Percentiles rank a stretch among this genome's conserved stretches.
phyloP scores from a whole-genome alignment of 1,139 yeast genomes.

The Schwanniomyces etchellsii region DNA sequence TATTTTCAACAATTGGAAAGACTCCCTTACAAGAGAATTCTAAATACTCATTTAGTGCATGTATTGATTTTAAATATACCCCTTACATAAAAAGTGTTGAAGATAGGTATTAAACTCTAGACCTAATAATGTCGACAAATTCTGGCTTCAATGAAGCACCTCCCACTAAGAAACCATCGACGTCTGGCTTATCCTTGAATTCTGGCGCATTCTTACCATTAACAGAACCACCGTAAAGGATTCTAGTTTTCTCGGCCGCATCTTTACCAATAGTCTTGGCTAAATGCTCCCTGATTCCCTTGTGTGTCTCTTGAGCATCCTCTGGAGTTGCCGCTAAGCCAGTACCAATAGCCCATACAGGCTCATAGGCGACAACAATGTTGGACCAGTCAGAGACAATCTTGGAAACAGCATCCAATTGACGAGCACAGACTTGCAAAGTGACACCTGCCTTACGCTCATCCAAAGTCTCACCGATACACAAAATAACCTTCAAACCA shows the following conservation, averaged over 20 bases:
- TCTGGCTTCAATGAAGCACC: conserved; percentile 99
- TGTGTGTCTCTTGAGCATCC: conserved; percentile 95
- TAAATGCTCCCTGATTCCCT: conserved; percentile 79
- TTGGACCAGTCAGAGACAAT: conserved; percentile 86
- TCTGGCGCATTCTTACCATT: conserved; percentile 90
- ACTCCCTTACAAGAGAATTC: conserved; percentile 1
- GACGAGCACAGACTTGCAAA: conserved; percentile 81
- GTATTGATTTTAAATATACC: no score
- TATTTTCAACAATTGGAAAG: conserved; percentile 2
- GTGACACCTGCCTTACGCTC: conserved; percentile 90
- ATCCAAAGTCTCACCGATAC: conserved; percentile 96
- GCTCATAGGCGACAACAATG: conserved; percentile 96
- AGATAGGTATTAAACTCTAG: conserved; percentile 55
- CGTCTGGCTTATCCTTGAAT: conserved; percentile 88
- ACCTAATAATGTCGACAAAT: conserved; percentile 90
- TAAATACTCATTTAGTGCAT: no score
- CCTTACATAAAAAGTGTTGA: not conserved
- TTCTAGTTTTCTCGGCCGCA: conserved; percentile 75
- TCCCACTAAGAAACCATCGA: conserved; percentile 98
- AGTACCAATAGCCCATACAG: conserved; percentile 99
- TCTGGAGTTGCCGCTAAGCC: conserved; percentile 99
- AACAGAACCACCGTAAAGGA: conserved; percentile 98
- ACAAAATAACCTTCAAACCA: conserved; percentile 85
- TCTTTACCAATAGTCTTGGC: conserved; percentile 69
- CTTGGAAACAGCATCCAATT: conserved; percentile 83